Base-by-base conservation (phyloP, 163 green algal species). In the Prototheca wickerhamii region DNA sequence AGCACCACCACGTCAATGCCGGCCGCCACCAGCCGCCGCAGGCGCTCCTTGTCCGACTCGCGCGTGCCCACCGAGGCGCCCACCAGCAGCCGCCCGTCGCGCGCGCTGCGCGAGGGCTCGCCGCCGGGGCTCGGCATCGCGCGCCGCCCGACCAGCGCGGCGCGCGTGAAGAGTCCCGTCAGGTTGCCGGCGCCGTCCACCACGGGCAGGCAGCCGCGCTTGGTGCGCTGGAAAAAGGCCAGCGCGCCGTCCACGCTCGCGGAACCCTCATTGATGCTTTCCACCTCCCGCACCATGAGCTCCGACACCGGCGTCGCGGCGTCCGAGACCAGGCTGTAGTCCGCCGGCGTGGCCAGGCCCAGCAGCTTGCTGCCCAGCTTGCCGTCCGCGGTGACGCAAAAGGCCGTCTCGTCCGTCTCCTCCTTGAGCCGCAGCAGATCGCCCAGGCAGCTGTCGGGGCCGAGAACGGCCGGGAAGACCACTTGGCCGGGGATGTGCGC, bases 61-160 rank as follows among this genome's bases (percentile, higher is more conserved):
- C 90, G 82, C 0, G 90, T 96, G 35, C 92, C 92, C 25, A 95
- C 85, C 20, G 92, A 91, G 1, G 90, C 91, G 46, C 89, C 92
- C 29, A 85, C 76, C 43, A 87, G 81, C 69, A 96, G 74, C 23
- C 76, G 59, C 52, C 89, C 90, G 53, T 84, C 56, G n/a, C n/a
- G n/a, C n/a, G n/a, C n/a, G n/a, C n/a, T n/a, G n/a, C n/a, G 28
- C 54, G 3, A 20, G 31, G 17, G 52, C 25, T 44, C 17, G 6
- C 17, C 26, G 30, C 31, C 15, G 18, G 54, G 31, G 3, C 7
- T 21, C 5, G 23, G 30, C 31, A 28, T n/a, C 33, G 5, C 6
- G 25, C 0, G 5, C 8, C 4, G 25, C 25, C 4, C 17, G 25
- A 37, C 18, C 33, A 51, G 32, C 56, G 32, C 26, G 53, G 72